Base-by-base conservation (phyloP, 768 basidiomycete genomes). In the Coprinellus micaceus region DNA sequence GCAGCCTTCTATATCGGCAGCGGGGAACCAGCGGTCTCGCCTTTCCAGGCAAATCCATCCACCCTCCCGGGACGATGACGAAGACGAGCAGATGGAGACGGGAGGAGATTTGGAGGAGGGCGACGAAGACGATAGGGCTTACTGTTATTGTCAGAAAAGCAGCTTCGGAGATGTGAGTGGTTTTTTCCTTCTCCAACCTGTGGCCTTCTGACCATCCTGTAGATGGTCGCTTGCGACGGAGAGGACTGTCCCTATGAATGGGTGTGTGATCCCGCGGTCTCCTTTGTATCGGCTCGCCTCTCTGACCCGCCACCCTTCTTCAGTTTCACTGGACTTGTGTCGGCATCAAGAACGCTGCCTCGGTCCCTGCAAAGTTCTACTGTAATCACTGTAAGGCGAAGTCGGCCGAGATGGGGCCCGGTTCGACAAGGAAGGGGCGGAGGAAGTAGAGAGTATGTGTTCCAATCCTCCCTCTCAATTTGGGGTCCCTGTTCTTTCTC, bases 181-280 rank as follows among this genome's bases (percentile, higher is more conserved):
- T n/a, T n/a, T n/a, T n/a, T n/a, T n/a, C n/a, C n/a, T n/a, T n/a
- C n/a, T n/a, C n/a, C n/a, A n/a, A n/a, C n/a, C n/a, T n/a, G n/a
- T n/a, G n/a, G n/a, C n/a, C n/a, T n/a, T n/a, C n/a, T n/a, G n/a
- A n/a, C n/a, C n/a, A n/a, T n/a, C n/a, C 56, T 13, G 57, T 52
- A 81, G 82, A 88, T 88, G 86, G 85, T 88, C 64, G 85, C 82
- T 4, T 88, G 86, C 63, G 86, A 88, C 64, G 84, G 85, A 63
- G 81, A 83, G 4, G 50, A 57, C 12, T 88, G 86, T 70, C 80
- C 78, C 4, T 83, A 80, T 64, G 84, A 88, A 83, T 88, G 86
- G 85, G 85, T 85, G 57, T 53, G 30, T 49, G 41, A 25, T 52
- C 17, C 22, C 40, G 60, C 4, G 44, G 11, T 41, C 52, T 24